These are phyloP conservation scores for Botrytis fragariae DNA, from an alignment of 2,329 filamentous ascomycete species.

Conservation along the genomic window DNA sequence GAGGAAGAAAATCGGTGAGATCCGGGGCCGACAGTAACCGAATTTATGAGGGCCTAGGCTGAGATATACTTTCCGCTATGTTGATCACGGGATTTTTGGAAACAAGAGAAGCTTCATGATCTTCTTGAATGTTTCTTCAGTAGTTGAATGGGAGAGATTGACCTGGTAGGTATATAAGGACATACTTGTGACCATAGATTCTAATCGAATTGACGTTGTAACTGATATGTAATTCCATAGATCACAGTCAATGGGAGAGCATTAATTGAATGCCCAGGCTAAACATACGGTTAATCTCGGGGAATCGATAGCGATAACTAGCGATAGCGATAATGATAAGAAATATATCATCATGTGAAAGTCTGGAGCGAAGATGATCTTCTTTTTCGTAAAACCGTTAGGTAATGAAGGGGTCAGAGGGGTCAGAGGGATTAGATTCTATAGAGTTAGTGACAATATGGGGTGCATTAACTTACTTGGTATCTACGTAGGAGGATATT, in stretches of 20 bases:
- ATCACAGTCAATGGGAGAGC: not conserved
- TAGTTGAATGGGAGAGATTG: not conserved
- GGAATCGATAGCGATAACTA: not conserved
- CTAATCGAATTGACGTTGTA: not conserved
- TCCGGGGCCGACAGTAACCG: conserved; percentile 15
- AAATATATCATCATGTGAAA: not conserved
- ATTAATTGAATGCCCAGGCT: not conserved
- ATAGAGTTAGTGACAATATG: not conserved
- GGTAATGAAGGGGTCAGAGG: not conserved
- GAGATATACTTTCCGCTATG: not conserved
- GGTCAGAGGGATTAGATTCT: not conserved
- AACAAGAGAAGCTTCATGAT: not conserved
- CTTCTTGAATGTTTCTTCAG: not conserved
- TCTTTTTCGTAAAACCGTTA: not conserved
- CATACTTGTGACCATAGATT: not conserved
- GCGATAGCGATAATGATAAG: not conserved
- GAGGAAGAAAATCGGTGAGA: conserved; percentile 3
- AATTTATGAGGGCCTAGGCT: not conserved
- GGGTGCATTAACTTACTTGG: not conserved
- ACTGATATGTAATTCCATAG: not conserved
- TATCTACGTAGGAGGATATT: not conserved
- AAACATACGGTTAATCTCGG: not conserved
- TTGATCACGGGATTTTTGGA: not conserved
- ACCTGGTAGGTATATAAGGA: not conserved
- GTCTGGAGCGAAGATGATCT: not conserved